Base-by-base conservation (phyloP, 2,329 filamentous ascomycete species). In the Colletotrichum chrysophilum region DNA sequence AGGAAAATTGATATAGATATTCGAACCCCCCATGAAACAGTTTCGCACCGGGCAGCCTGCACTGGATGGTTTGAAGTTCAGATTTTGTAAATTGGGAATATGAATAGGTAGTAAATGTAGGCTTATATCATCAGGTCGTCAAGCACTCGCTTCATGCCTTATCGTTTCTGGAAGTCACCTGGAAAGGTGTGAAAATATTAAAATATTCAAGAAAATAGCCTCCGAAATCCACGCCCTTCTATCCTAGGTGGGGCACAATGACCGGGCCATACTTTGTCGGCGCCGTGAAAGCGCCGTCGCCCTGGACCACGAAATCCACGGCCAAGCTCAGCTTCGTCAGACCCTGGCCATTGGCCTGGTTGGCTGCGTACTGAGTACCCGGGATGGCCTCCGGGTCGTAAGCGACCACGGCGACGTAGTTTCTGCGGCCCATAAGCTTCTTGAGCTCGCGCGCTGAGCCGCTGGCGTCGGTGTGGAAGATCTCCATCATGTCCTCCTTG, bases 401-500 rank as follows among this genome's bases (percentile, higher is more conserved):
- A 1, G 95, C 95, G n/a, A 98, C 94, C 78, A 97, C 94, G 1
- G 96, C 95, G 14, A 96, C 93, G 82, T 98, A 99, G 82, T 98
- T 98, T 74, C 97, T 90, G 56, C 96, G 89, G 1, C 94, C 95
- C 96, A 99, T 99, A 67, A 99, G 90, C 81, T 96, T 94, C 87
- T 96, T 96, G 82, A 96, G 89, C 84, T 98, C 96, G 62, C 96
- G 90, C 1, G 93, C 89, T 43, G 92, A 88, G n/a, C 97, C 96
- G 70, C 93, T 95, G 18, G 97, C 95, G 80, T 99, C 97, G 9
- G 94, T 95, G 81, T 97, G 95, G 90, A 99, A 99, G 79, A 99
- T 97, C 87, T 99, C 97, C 94, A 99, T 98, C 97, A 99, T 99
- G 86, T 99, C 97, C 85, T 99, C 97, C 85, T 99, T 98, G 62